Base-by-base conservation (phyloP, 257 asterid genomes). In the Petunia axillaris region DNA sequence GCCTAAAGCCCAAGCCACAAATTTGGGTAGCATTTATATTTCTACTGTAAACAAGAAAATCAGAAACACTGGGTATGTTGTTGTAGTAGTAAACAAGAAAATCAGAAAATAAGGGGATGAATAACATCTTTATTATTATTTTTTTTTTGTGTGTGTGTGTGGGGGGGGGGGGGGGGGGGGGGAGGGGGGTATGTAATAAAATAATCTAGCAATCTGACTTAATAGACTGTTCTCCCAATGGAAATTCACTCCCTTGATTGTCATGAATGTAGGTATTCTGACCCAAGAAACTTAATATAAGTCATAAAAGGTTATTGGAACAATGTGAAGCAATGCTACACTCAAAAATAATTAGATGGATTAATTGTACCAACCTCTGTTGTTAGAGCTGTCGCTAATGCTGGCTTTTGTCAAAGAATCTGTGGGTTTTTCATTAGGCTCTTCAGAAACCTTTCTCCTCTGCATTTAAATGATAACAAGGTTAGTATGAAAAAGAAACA, bases 371-470 rank as follows among this genome's bases (percentile, higher is more conserved):
- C 54, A 64, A 90, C 94, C 97, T 86, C 39, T 79, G 81, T 76
- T 82, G 25, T 41, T 84, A 14, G 88, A 81, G 84, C 79, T 79
- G 79, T 79, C 91, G 43, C 5, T 40, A 66, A 40, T 75, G 75
- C 76, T 70, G 67, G 80, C 80, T 53, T 84, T 82, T 14, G 87
- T 86, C 79, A 87, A 79, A 38, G 83, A 39, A 82, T 88, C 86
- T 1, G 92, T 87, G 36, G 97, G 92, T 15, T 86, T 87, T 41
- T 81, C 82, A 41, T 80, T 73, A 58, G 6, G 46, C 25, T 79
- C 87, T 37, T 87, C 88, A n/a, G 84, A 46, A 48, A 79, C 70
- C 88, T 90, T 90, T 73, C 80, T 82, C 83, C 80, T 90, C 94
- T 91, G 91, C 88, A 86, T 54, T 48, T 59, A 70, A 79, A 53